Conservation (phyloP, 78 protist species). For the Dictyostelium capitatum region DNA sequence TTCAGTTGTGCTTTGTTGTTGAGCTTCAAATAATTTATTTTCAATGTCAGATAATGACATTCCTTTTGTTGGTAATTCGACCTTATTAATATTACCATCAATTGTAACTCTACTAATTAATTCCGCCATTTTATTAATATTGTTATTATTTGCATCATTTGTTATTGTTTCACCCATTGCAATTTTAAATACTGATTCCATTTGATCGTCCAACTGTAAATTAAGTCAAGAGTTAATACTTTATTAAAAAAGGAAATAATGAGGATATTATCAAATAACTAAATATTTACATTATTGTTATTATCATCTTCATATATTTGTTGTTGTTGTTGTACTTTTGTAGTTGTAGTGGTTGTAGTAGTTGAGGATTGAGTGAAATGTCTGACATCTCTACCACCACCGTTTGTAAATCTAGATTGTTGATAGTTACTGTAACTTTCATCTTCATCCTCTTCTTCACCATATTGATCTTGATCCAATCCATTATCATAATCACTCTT, state of each 20-base stretch:
- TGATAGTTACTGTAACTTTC: neutral
- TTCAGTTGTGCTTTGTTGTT: neutral
- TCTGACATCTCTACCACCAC: conserved; percentile 24
- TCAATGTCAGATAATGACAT: conserved; percentile 52
- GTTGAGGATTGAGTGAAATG: conserved; percentile 27
- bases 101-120: conserved; percentile 10
- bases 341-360: conserved; percentile 19
- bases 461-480: neutral
- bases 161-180: conserved; percentile 58
- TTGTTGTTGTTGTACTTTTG: neutral
- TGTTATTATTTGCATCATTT: neutral
- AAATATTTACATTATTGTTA: conserved; percentile 6
- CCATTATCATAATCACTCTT: neutral
- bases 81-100: neutral
- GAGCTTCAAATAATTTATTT: conserved; percentile 24
- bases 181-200: conserved; percentile 75
- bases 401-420: conserved; percentile 19
- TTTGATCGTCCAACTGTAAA: conserved; percentile 54
- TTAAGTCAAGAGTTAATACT: neutral
- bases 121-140: conserved; percentile 11
- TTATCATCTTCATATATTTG: neutral
- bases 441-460: conserved; percentile 16
- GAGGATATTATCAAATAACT: neutral
- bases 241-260: neutral
- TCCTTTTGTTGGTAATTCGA: conserved; percentile 13